Conservation (phyloP, 805 yeast genomes). For the Candida tammaniensis region DNA sequence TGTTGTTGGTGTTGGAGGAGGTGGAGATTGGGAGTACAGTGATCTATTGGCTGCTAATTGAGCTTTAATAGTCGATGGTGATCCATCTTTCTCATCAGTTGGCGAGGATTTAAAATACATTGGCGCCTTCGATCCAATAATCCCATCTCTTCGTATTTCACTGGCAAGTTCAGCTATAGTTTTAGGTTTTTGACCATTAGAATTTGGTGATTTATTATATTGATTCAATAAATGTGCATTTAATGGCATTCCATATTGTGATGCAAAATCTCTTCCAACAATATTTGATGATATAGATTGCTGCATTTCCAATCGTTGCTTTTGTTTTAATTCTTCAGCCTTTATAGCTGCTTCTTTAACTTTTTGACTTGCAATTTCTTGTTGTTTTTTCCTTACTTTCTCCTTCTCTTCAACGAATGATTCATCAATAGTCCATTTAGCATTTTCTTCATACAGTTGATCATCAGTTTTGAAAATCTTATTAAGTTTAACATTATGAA, state of each 20-base stretch:
- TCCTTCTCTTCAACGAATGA: constrained; percentile 81
- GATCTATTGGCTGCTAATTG: constrained; percentile 48
- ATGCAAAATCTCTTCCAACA: constrained; percentile 21
- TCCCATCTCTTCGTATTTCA: constrained; percentile 35
- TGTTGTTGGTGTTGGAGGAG: constrained; percentile 7
- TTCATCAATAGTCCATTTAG: constrained; percentile 93
- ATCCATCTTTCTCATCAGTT: constrained; percentile 12
- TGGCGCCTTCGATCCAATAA: constrained; percentile 26
- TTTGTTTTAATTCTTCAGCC: constrained; percentile 49
- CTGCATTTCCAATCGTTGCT: constrained; percentile 35
- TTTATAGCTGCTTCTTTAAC: constrained; percentile 55
- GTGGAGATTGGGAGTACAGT: constrained; percentile 16
- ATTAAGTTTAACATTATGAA: constrained; percentile 84
- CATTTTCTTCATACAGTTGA: constrained; percentile 50
- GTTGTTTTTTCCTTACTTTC: constrained; percentile 58
- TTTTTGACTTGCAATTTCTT: constrained; percentile 59
- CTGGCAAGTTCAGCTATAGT: constrained; percentile 43
- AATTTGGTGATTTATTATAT: constrained; percentile 15
- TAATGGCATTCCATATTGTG: constrained; percentile 22
- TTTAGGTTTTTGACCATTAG: constrained; percentile 28
- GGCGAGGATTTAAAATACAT: constrained; percentile 34
- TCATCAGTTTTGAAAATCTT: constrained; percentile 70
- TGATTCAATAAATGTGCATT: constrained; percentile 18
- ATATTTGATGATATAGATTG: constrained; percentile 23
- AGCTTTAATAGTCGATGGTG: constrained; percentile 34